A percentile compares a stretch with the other conserved stretches of the same genome.
Evolutionary conservation across 2,329 filamentous ascomycete genomes (phyloP).

Genomic region (Epichloe scottii): DNA sequence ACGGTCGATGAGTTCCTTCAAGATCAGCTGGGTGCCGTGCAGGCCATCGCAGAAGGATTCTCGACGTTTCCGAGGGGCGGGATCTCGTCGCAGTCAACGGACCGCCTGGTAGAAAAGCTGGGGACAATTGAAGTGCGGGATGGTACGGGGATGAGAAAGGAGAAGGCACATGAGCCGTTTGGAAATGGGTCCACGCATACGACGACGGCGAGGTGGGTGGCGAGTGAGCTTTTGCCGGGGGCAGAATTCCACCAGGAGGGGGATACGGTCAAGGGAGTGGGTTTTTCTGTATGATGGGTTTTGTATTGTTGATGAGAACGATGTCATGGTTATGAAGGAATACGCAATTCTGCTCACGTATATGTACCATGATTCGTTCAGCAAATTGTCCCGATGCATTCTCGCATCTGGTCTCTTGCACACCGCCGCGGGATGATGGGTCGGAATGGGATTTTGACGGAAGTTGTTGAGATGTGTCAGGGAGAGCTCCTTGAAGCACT

Average conservation of each 20-base stretch:
- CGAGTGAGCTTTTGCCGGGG: slow-evolving; percentile 34
- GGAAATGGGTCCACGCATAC: slow-evolving; percentile 44
- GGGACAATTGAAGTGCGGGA: slow-evolving; percentile 12
- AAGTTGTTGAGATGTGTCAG: no score
- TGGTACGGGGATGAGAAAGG: slow-evolving; percentile 22
- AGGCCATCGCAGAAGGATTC: slow-evolving; percentile 40
- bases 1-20: slow-evolving; percentile 45
- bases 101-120: slow-evolving; percentile 15
- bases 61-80: slow-evolving; percentile 31
- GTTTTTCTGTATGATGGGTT: slow-evolving; percentile 12
- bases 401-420: no score
- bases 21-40: slow-evolving; percentile 49
- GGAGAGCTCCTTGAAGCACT: no score
- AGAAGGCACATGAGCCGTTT: slow-evolving; percentile 37
- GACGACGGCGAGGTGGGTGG: slow-evolving; percentile 49
- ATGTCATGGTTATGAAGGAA: neutral
- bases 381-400: neutral
- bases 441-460: no score
- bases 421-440: no score
- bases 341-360: neutral
- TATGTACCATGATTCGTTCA: neutral
- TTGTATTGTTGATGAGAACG: neutral
- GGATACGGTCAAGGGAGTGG: slow-evolving; percentile 34
- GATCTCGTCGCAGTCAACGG: slow-evolving; percentile 5
- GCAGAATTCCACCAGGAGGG: slow-evolving; percentile 40